Conservation (phyloP, 129 eudicot genomes). For the Flaveria sonorensis region DNA sequence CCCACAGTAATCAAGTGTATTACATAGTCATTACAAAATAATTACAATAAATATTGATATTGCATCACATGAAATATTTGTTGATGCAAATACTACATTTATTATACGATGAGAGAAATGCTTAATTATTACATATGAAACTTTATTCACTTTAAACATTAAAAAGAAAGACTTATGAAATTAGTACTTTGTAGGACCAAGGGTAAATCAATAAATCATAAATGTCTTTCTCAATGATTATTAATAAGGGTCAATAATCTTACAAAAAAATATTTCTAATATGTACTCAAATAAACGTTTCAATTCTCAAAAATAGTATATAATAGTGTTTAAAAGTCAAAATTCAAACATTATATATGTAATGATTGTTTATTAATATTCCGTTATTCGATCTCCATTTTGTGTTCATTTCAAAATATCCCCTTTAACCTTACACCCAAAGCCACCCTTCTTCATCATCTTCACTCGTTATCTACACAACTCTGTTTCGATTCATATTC, state of each 20-base stretch:
- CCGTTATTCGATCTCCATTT: conserved; percentile 21
- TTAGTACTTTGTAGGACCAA: no score
- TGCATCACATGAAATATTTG: background rate
- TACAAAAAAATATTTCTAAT: no score
- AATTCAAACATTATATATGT: background rate
- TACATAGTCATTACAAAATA: background rate
- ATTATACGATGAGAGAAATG: background rate
- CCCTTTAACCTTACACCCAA: conserved; percentile 33
- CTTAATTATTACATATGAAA: background rate
- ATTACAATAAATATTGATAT: background rate
- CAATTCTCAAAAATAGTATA: no score
- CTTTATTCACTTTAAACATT: background rate
- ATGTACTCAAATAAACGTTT: no score
- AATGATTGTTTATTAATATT: conserved; percentile 19
- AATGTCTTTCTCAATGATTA: no score
- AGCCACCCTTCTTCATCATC: conserved; percentile 22
- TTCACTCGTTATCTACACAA: conserved; percentile 32
- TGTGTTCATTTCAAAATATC: conserved; percentile 37
- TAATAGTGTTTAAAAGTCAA: background rate
- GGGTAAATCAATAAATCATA: no score
- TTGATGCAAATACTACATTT: background rate
- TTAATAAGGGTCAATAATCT: no score
- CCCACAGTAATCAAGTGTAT: background rate
- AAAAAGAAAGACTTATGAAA: no score
- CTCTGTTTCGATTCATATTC: conserved; percentile 28